Evolutionary conservation across 306 rosid species (phyloP).

Genomic region (Cicer pinnatifidum): DNA sequence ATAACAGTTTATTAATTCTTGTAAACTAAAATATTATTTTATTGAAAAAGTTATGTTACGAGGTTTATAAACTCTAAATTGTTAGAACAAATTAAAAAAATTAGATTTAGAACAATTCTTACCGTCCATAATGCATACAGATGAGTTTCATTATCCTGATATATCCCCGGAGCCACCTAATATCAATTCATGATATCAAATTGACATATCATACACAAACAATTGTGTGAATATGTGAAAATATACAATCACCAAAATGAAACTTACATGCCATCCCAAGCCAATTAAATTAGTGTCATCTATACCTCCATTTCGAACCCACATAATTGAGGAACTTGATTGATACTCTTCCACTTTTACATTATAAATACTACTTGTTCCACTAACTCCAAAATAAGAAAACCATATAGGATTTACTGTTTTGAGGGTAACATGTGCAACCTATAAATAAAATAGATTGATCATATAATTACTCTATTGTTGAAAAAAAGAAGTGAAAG

Average conservation of each 20-base stretch:
- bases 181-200: not conserved
- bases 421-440: no score
- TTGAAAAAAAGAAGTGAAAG: not conserved
- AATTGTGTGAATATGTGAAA: no score
- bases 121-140: not conserved
- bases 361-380: not conserved
- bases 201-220: not conserved
- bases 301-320: conserved; percentile 1
- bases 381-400: not conserved
- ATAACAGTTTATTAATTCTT: no score
- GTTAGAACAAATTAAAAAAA: no score
- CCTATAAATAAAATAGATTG: not conserved
- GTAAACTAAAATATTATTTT: no score
- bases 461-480: no score
- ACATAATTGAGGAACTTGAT: not conserved
- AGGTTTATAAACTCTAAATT: no score
- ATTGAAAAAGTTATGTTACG: no score
- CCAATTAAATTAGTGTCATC: not conserved
- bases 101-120: no score
- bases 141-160: not conserved
- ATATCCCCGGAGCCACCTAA: not conserved
- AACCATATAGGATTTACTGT: no score
- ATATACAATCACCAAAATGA: not conserved
- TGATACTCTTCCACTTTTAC: not conserved
- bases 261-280: conserved; percentile 31